Evolutionary conservation across 768 basidiomycete species (phyloP).

Genomic region (Hypholoma sublateritium): DNA sequence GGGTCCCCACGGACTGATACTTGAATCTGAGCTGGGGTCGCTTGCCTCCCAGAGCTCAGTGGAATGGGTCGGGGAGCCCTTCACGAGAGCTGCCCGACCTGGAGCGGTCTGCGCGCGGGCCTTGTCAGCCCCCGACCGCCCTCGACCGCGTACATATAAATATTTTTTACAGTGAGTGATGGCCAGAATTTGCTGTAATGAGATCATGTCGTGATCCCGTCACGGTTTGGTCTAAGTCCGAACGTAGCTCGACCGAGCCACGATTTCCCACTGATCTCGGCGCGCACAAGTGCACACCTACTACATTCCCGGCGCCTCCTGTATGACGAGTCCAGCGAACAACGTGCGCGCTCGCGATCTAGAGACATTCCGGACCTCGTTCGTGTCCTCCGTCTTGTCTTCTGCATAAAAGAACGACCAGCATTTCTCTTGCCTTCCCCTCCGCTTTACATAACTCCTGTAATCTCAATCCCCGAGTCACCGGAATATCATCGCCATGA

Average conservation of each 20-base stretch:
- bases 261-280: constrained; percentile 12
- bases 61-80: background rate
- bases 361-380: constrained; percentile 13
- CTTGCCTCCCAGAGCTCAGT: background rate
- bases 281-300: constrained; percentile 14
- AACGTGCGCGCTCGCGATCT: constrained; percentile 5
- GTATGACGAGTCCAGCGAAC: constrained; percentile 1
- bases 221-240: constrained; percentile 17
- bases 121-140: constrained; percentile 32
- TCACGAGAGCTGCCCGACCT: constrained; percentile 19
- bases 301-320: constrained; percentile 16
- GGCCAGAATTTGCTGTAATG: constrained; percentile 3
- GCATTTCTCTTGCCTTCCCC: background rate
- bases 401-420: constrained; percentile 3
- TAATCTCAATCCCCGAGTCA: constrained; percentile 12
- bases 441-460: background rate
- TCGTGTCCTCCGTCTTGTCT: constrained; percentile 1
- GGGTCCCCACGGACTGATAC: no score
- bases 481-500: constrained; percentile 29
- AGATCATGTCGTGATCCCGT: constrained; percentile 13
- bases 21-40: background rate
- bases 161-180: constrained; percentile 10
- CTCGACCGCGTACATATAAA: constrained; percentile 16
- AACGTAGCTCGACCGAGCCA: constrained; percentile 23
- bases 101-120: constrained; percentile 28